These are phyloP conservation scores for Xylaria castorea DNA, from an alignment of 495 filamentous ascomycete genomes.

Conservation along the genomic window DNA sequence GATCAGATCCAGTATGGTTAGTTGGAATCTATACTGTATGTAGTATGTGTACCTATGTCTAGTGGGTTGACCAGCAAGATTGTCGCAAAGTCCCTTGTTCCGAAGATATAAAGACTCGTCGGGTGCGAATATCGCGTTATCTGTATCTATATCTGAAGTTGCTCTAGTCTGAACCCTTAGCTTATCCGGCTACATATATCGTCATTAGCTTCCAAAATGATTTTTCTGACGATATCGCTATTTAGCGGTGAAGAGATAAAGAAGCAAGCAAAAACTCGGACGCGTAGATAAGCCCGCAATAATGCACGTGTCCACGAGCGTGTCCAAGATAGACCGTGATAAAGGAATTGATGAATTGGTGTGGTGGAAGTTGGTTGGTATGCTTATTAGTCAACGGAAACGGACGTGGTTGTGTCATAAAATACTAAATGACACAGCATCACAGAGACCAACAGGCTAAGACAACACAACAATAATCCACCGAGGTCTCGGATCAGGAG, in stretches of 20 bases:
- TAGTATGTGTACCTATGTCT: slow-evolving; percentile 5
- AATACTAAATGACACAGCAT: slow-evolving; percentile 19
- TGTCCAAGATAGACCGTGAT: slow-evolving; percentile 14
- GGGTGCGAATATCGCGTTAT: slow-evolving; percentile 4
- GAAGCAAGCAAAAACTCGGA: slow-evolving; percentile 19
- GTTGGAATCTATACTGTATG: no score
- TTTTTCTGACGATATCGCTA: slow-evolving; percentile 26
- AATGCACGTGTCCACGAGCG: not conserved
- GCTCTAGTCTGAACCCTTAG: not conserved
- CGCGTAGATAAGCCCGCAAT: slow-evolving; percentile 30
- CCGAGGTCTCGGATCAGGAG: not conserved
- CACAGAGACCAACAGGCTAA: not conserved
- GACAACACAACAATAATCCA: not conserved
- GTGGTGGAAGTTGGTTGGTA: slow-evolving; percentile 12
- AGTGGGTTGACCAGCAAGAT: not conserved
- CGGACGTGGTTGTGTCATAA: slow-evolving; percentile 32
- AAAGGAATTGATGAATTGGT: slow-evolving; percentile 19
- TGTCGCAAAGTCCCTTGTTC: not conserved
- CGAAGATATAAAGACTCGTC: not conserved
- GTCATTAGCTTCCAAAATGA: slow-evolving; percentile 21
- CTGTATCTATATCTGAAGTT: slow-evolving; percentile 1
- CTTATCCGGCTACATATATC: slow-evolving; percentile 36
- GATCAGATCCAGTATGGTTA: not conserved
- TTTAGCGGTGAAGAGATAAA: slow-evolving; percentile 44
- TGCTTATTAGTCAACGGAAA: slow-evolving; percentile 32